phyloP scores from a whole-genome alignment of 345 rosid species.

The Geranium brycei region DNA sequence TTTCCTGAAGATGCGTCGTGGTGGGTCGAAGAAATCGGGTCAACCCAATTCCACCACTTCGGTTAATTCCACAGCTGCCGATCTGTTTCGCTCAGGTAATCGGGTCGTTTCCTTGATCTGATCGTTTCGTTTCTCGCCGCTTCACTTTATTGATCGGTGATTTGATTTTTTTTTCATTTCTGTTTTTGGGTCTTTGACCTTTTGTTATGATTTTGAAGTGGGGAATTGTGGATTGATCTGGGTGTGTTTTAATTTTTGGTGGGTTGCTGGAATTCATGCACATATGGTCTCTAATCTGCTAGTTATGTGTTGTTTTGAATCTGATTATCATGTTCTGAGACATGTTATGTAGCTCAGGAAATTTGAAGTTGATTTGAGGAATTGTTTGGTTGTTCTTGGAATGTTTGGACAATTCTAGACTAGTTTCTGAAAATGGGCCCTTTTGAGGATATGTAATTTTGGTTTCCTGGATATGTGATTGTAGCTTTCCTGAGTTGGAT shows the following conservation, averaged over 20 bases:
- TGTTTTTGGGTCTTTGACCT: background rate
- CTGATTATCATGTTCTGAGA: background rate
- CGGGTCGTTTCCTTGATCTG: background rate
- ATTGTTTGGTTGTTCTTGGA: too few species aligned
- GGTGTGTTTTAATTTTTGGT: background rate
- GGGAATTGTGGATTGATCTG: background rate
- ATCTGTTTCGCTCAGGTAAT: conserved; percentile 87
- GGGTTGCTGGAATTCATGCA: background rate
- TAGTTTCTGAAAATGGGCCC: too few species aligned
- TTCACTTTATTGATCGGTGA: background rate
- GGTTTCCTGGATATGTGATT: too few species aligned
- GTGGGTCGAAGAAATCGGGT: conserved; percentile 61
- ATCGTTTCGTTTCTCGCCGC: background rate
- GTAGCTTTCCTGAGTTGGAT: too few species aligned
- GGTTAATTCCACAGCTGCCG: conserved; percentile 48
- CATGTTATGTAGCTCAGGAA: background rate
- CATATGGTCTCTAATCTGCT: background rate
- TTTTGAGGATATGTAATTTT: too few species aligned
- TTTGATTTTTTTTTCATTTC: background rate
- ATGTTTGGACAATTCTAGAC: background rate
- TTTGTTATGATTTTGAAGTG: background rate
- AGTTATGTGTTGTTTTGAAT: background rate
- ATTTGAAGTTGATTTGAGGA: background rate
- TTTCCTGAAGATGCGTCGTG: conserved; percentile 71
- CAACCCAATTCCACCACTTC: conserved; percentile 56